Percentiles rank a stretch among this genome's conserved stretches.
Conservation (phyloP, 2,329 filamentous ascomycete genomes). For the Ceratocystis alfenasii region DNA sequence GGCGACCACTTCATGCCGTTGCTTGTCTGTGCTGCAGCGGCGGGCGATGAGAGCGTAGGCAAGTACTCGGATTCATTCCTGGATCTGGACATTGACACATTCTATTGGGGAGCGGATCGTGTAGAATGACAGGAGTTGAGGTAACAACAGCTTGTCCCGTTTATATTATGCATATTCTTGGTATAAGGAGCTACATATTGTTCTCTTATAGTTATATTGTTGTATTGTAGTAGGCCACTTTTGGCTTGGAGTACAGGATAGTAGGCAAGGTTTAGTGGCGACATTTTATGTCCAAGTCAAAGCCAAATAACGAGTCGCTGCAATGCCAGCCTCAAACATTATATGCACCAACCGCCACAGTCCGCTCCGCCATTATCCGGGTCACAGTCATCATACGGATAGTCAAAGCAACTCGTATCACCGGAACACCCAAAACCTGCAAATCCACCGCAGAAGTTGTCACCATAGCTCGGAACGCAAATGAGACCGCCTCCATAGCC, state of each 20-base stretch:
- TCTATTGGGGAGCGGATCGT: slow-evolving; percentile 39
- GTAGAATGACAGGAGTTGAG: slow-evolving; percentile 19
- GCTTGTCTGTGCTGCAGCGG: slow-evolving; percentile 44
- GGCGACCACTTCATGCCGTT: slow-evolving; percentile 50
- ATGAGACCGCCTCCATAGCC: not conserved
- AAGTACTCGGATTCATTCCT: slow-evolving; percentile 39
- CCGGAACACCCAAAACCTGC: not conserved
- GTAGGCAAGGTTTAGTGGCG: too few relatives aligned
- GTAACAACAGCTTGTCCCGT: not conserved
- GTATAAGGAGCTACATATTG: too few relatives aligned
- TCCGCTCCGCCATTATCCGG: not conserved
- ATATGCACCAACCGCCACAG: slow-evolving; percentile 3
- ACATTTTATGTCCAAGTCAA: too few relatives aligned
- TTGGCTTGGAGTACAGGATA: not conserved
- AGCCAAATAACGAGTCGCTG: too few relatives aligned
- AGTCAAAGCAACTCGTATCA: not conserved
- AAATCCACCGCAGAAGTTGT: not conserved
- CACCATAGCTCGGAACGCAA: not conserved
- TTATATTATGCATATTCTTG: not conserved
- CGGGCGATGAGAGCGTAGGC: slow-evolving; percentile 34
- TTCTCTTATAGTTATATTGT: not conserved
- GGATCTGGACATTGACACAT: slow-evolving; percentile 42
- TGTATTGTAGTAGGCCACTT: not conserved
- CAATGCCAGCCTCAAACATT: not conserved
- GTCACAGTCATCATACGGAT: slow-evolving; percentile 11